Evolutionary conservation across 768 basidiomycete genomes (phyloP), one percentile per base, ranked within the genome.

Genomic region (Auriculariales sp.): DNA sequence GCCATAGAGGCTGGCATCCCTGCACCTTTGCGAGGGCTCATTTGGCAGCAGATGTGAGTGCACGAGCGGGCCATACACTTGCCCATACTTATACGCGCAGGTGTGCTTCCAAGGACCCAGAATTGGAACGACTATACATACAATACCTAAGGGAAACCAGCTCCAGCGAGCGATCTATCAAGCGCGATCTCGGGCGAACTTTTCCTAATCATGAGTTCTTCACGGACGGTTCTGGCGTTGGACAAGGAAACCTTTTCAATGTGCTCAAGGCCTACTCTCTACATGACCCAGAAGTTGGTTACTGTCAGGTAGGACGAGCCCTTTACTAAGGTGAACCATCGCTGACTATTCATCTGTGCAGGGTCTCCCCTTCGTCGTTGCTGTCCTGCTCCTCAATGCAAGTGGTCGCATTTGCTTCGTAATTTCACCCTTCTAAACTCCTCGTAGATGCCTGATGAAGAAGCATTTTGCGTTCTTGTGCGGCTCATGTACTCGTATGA

Each of bases 121-220:
- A 82, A 54, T 72, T 98, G 12, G 95, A 98, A 64, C 72, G 69
- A 39, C 75, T 79, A 22, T 99, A 99, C 66, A 67, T 92, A 46
- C 70, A 72, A 28, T 69, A 95, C 5, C 62, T 98, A 45, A 94
- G 89, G 61, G 83, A 87, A 58, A 67, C 73, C 0, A 95, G 91
- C 59, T 64, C 78, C 15, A 92, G 97, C 56, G 95, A 98, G 62
- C 98, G 98, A 62, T 79, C 92, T 10, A 99, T 99, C 46, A 78
- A 75, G 33, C 77, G 94, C 52, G 95, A 99, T 66, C 74, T 99
- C 28, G 89, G 88, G 57, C 75, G 89, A 62, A 99, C 95, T 3
- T 97, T 99, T 66, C 95, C 95, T 24, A 87, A 92, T 61, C 93
- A 98, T 58, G 83, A 87, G 42, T 97, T 90, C 68, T 99, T 98